A percentile compares a stretch with the other conserved stretches of the same genome.
Evolutionary conservation across 352 stramenopile species (phyloP).

Genomic region (Pythium grandisporangium): DNA sequence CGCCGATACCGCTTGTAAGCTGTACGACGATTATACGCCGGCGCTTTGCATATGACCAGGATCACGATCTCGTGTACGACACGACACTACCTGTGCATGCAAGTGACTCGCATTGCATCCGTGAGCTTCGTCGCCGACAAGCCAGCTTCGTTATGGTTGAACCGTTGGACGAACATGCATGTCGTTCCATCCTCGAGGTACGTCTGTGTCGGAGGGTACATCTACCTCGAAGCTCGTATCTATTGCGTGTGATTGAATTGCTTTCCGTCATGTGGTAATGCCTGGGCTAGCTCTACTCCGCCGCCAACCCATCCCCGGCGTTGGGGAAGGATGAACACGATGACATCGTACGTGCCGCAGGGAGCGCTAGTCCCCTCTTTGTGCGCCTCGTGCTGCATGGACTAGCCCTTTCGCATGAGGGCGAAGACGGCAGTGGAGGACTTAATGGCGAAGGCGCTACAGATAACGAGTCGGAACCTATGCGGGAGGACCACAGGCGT

Average conservation of each 20-base stretch:
- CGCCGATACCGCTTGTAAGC: too few species aligned
- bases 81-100: slow-evolving; percentile 22
- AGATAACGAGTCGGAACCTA: too few species aligned
- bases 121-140: slow-evolving; percentile 54
- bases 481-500: too few species aligned
- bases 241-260: too few species aligned
- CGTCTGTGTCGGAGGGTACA: too few species aligned
- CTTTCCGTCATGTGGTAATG: too few species aligned
- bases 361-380: slow-evolving; percentile 64
- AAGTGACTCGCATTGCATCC: slow-evolving; percentile 61
- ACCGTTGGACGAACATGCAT: slow-evolving; percentile 55
- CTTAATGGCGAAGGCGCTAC: too few species aligned
- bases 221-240: too few species aligned
- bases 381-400: slow-evolving; percentile 51
- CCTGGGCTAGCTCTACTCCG: slow-evolving; percentile 6
- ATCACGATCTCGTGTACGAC: slow-evolving; percentile 68
- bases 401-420: slow-evolving; percentile 33
- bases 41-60: slow-evolving; percentile 51
- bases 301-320: neutral
- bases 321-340: slow-evolving; percentile 32
- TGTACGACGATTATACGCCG: too few species aligned
- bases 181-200: slow-evolving; percentile 49
- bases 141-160: slow-evolving; percentile 59
- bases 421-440: neutral
- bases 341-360: slow-evolving; percentile 25